phyloP scores from a whole-genome alignment of 768 basidiomycete species.

The Macrolepiota dolichaula region DNA sequence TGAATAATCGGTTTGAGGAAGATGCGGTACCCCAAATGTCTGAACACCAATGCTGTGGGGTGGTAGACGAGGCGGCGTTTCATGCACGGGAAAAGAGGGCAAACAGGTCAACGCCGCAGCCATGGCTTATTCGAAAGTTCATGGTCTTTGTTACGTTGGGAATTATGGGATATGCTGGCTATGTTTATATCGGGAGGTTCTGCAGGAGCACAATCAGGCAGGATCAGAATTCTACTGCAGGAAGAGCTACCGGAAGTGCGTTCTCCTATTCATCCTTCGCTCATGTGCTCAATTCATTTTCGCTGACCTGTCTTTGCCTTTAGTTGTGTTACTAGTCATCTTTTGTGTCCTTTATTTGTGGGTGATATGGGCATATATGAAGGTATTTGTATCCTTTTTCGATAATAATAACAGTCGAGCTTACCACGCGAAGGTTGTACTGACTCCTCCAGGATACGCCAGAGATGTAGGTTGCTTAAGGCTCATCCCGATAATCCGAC shows the following conservation, averaged over 20 bases:
- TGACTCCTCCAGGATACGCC: constrained; percentile 70
- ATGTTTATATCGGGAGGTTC: constrained; percentile 76
- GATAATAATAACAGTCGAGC: background rate
- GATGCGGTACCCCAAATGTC: constrained; percentile 5
- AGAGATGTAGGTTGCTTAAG: constrained; percentile 46
- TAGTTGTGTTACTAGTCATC: constrained; percentile 66
- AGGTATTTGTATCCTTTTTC: constrained; percentile 36
- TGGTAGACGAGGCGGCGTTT: constrained; percentile 46
- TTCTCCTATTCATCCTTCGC: constrained; percentile 17
- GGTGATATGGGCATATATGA: constrained; percentile 76
- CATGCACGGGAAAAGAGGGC: constrained; percentile 38
- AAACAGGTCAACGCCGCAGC: constrained; percentile 48
- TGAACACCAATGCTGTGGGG: constrained; percentile 41
- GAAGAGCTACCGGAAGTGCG: constrained; percentile 64
- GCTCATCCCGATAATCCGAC: background rate
- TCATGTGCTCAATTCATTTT: background rate
- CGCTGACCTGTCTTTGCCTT: constrained; percentile 9
- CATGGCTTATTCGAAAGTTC: constrained; percentile 74
- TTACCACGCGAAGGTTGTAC: constrained; percentile 42
- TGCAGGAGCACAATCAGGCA: constrained; percentile 67
- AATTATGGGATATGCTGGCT: constrained; percentile 64
- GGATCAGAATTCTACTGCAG: constrained; percentile 38
- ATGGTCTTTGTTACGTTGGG: constrained; percentile 56
- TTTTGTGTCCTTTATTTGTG: constrained; percentile 65
- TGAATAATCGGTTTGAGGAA: background rate